Percentiles rank a stretch among this genome's conserved stretches.
Conservation (phyloP, 2,329 filamentous ascomycete species). For the Epichloe sp. region DNA sequence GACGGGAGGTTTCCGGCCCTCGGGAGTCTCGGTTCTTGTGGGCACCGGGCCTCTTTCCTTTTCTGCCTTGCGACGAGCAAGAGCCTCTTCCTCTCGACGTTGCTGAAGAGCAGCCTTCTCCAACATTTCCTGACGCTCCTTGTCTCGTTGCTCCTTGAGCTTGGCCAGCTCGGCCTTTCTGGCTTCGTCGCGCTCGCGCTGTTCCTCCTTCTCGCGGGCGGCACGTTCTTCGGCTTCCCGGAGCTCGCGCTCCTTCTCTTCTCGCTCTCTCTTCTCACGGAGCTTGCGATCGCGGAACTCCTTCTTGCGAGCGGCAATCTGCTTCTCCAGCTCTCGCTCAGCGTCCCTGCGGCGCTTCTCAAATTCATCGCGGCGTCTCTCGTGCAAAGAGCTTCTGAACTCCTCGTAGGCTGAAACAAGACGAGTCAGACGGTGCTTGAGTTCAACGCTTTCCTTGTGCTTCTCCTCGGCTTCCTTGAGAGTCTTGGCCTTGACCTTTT, state of each 20-base stretch:
- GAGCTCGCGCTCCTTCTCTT: conserved; percentile 67
- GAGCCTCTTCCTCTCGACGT: conserved; percentile 77
- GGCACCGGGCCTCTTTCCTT: conserved; percentile 33
- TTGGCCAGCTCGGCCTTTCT: conserved; percentile 57
- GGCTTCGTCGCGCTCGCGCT: conserved; percentile 65
- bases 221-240: conserved; percentile 78
- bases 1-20: conserved; percentile 19
- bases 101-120: conserved; percentile 58
- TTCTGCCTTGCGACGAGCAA: conserved; percentile 57
- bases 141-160: conserved; percentile 51
- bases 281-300: conserved; percentile 74
- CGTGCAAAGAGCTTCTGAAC: conserved; percentile 71
- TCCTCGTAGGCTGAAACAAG: conserved; percentile 74
- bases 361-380: conserved; percentile 86
- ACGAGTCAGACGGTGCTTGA: conserved; percentile 83
- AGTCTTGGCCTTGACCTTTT: conserved; percentile 63
- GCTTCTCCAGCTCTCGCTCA: conserved; percentile 83
- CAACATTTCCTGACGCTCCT: conserved; percentile 53
- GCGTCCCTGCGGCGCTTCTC: conserved; percentile 87
- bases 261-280: conserved; percentile 70
- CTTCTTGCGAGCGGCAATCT: conserved; percentile 78
- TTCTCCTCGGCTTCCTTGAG: conserved; percentile 71
- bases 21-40: conserved; percentile 13
- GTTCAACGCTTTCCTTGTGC: conserved; percentile 81
- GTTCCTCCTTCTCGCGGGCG: conserved; percentile 75